Evolutionary conservation across 1,284 basidiomycete species (phyloP).

Genomic region (Ustilago loliicola): DNA sequence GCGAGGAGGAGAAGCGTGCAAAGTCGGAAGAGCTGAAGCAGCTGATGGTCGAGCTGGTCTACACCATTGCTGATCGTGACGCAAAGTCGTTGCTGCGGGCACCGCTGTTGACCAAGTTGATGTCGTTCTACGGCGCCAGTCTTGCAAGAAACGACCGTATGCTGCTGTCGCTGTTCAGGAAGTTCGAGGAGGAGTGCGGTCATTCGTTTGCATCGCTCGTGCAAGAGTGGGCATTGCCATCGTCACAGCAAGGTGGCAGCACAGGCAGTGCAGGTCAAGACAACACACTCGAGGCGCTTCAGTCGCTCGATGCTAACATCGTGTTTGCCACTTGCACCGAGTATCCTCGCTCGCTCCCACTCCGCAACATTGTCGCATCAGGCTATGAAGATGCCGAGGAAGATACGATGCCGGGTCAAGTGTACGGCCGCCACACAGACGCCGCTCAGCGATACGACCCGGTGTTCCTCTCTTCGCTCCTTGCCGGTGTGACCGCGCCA

Average conservation of each 20-base stretch:
- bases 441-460: slow-evolving; percentile 79
- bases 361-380: slow-evolving; percentile 23
- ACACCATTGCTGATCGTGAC: slow-evolving; percentile 79
- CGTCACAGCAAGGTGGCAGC: slow-evolving; percentile 10
- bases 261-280: neutral
- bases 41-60: slow-evolving; percentile 75
- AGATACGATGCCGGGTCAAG: slow-evolving; percentile 23
- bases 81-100: slow-evolving; percentile 85
- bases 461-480: slow-evolving; percentile 80
- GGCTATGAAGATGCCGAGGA: slow-evolving; percentile 22
- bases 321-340: slow-evolving; percentile 81
- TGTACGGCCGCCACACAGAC: slow-evolving; percentile 40
- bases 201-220: slow-evolving; percentile 73
- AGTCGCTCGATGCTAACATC: slow-evolving; percentile 78
- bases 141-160: slow-evolving; percentile 77
- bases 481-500: slow-evolving; percentile 76
- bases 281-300: slow-evolving; percentile 76
- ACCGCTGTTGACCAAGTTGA: slow-evolving; percentile 81
- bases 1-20: slow-evolving; percentile 5
- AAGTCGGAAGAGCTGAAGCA: slow-evolving; percentile 24
- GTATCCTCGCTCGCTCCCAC: slow-evolving; percentile 75
- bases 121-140: slow-evolving; percentile 81
- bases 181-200: slow-evolving; percentile 82
- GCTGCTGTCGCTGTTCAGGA: slow-evolving; percentile 80
- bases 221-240: slow-evolving; percentile 39